Conservation (phyloP, 352 stramenopile species). For the Phytophthora hibernalis region DNA sequence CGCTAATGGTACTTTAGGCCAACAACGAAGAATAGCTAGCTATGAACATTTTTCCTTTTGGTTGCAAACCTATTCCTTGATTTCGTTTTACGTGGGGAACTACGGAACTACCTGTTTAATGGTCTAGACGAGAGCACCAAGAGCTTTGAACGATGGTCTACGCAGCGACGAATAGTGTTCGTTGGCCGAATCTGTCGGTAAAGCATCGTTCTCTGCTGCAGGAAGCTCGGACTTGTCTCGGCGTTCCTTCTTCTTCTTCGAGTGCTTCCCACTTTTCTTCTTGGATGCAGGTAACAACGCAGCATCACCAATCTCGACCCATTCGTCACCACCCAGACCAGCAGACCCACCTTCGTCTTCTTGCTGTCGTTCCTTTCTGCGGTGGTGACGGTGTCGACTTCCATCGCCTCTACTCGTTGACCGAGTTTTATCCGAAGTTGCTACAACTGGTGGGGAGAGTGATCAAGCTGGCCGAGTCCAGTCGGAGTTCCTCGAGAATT, state of each 20-base stretch:
- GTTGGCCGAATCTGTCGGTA: constrained; percentile 11
- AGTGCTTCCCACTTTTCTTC: constrained; percentile 54
- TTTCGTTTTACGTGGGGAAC: constrained; percentile 3
- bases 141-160: constrained; percentile 26
- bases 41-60: background rate
- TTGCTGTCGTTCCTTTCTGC: constrained; percentile 36
- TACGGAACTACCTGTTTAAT: background rate
- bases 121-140: constrained; percentile 28
- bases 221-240: constrained; percentile 37
- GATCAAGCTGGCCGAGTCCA: constrained; percentile 58
- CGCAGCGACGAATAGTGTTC: constrained; percentile 35
- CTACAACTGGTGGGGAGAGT: constrained; percentile 21
- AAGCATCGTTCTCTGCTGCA: constrained; percentile 7
- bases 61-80: constrained; percentile 3
- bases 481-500: constrained; percentile 21
- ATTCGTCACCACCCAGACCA: constrained; percentile 12
- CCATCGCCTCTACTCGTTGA: constrained; percentile 37
- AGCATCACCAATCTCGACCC: constrained; percentile 18
- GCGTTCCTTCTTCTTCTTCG: constrained; percentile 69
- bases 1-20: constrained; percentile 21
- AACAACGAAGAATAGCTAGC: background rate
- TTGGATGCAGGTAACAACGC: constrained; percentile 27
- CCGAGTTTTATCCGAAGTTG: constrained; percentile 15
- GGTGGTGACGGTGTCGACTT: constrained; percentile 38
- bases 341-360: constrained; percentile 32